These are phyloP conservation scores for Quercus variabilis DNA, from an alignment of 306 rosid species.

Conservation along the genomic window DNA sequence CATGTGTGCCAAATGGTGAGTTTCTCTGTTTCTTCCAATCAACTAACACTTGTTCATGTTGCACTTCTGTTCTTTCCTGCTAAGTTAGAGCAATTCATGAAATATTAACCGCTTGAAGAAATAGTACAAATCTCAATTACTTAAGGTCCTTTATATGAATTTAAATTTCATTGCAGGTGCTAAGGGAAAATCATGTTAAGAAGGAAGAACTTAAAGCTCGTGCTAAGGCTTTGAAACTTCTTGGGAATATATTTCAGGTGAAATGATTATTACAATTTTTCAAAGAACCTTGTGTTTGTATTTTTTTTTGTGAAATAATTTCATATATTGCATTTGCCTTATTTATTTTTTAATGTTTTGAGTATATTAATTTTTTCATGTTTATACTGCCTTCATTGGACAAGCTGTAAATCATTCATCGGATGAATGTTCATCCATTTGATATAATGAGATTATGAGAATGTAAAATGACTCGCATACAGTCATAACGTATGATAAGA, in stretches of 20 bases:
- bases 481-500: neutral
- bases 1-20: slow-evolving; percentile 95
- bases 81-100: slow-evolving; percentile 5
- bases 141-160: slow-evolving; percentile 4
- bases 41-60: neutral
- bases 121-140: neutral
- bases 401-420: neutral
- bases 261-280: neutral
- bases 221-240: slow-evolving; percentile 69
- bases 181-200: slow-evolving; percentile 55
- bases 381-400: neutral
- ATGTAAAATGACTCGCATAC: neutral
- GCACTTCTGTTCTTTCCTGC: neutral
- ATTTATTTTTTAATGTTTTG: neutral
- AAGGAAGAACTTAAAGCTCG: slow-evolving; percentile 89
- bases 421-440: neutral
- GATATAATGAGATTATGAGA: neutral
- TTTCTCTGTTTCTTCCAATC: slow-evolving; percentile 14
- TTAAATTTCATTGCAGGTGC: slow-evolving; percentile 53
- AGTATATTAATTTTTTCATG: neutral
- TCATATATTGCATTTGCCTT: neutral
- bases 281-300: neutral
- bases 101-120: neutral
- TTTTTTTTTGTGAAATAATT: neutral
- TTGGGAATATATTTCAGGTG: slow-evolving; percentile 88